Evolutionary conservation across 2,329 filamentous ascomycete species (phyloP).

Genomic region (Exophiala sp.): DNA sequence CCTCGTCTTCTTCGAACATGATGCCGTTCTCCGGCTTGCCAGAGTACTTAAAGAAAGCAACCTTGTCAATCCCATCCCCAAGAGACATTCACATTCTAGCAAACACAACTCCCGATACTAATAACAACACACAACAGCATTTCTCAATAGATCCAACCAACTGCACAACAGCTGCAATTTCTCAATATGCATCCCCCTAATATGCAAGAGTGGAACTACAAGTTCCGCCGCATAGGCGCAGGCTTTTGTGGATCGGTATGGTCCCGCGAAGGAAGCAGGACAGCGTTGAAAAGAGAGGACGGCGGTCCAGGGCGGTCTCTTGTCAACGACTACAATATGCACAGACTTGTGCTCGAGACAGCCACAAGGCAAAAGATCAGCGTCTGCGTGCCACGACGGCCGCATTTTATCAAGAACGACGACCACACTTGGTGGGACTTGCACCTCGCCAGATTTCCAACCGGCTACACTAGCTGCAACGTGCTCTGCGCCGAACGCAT

Average conservation of each 20-base stretch:
- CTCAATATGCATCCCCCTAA: neutral
- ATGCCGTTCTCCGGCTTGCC: too few species aligned
- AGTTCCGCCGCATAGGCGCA: conserved; percentile 31
- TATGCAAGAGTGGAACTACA: conserved; percentile 3
- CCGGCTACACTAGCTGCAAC: conserved; percentile 26
- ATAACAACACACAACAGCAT: neutral
- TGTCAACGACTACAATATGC: conserved; percentile 34
- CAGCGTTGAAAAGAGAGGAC: conserved; percentile 36
- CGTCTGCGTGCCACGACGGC: conserved; percentile 16
- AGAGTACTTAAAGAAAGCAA: too few species aligned
- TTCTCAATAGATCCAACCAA: neutral
- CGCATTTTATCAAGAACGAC: conserved; percentile 8
- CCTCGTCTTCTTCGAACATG: too few species aligned
- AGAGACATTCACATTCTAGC: neutral
- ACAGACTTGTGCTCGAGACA: conserved; percentile 26
- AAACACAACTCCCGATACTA: neutral
- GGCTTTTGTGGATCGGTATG: conserved; percentile 36
- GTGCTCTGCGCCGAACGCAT: conserved; percentile 36
- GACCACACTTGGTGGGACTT: conserved; percentile 7
- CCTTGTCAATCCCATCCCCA: too few species aligned
- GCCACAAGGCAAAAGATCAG: neutral
- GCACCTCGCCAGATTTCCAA: conserved; percentile 11
- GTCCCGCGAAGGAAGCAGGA: conserved; percentile 20
- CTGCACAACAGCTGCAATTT: neutral
- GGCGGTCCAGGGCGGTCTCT: conserved; percentile 30